phyloP scores from a whole-genome alignment of 73 alveolate species.

The Tetrahymena borealis region DNA sequence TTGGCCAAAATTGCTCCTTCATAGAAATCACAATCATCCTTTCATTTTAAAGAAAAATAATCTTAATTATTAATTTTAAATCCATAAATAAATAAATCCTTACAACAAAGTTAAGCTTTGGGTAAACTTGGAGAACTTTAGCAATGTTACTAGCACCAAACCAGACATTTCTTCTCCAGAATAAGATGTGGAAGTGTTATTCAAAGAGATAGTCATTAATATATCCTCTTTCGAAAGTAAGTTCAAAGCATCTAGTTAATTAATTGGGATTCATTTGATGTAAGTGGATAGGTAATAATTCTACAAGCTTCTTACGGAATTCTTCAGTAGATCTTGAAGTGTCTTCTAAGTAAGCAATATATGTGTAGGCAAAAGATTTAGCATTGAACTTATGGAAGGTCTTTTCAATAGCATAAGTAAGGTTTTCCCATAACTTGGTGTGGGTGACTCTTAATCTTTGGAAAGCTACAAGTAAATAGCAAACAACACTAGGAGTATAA shows the following conservation, averaged over 20 bases:
- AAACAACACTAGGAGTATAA: neutral
- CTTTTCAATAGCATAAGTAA: neutral
- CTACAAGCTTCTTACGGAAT: neutral
- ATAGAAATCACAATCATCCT: neutral
- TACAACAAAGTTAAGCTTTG: neutral
- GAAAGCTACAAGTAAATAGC: neutral
- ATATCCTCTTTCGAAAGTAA: neutral
- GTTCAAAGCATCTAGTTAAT: neutral
- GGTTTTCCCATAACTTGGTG: neutral
- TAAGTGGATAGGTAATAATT: neutral
- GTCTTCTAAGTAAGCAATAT: neutral
- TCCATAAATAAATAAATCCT: neutral
- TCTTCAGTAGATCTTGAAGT: neutral
- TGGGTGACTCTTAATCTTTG: neutral
- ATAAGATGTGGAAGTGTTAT: neutral
- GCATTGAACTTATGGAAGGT: neutral
- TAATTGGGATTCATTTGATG: neutral
- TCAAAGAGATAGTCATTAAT: neutral
- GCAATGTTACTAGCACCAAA: neutral
- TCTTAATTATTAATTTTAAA: neutral
- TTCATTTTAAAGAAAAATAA: neutral
- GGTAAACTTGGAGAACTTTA: neutral
- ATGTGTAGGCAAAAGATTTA: neutral
- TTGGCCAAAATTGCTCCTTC: neutral
- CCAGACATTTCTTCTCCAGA: neutral